Conservation (phyloP, 106 monocot genomes). For the Dactylorhiza incarnata region DNA sequence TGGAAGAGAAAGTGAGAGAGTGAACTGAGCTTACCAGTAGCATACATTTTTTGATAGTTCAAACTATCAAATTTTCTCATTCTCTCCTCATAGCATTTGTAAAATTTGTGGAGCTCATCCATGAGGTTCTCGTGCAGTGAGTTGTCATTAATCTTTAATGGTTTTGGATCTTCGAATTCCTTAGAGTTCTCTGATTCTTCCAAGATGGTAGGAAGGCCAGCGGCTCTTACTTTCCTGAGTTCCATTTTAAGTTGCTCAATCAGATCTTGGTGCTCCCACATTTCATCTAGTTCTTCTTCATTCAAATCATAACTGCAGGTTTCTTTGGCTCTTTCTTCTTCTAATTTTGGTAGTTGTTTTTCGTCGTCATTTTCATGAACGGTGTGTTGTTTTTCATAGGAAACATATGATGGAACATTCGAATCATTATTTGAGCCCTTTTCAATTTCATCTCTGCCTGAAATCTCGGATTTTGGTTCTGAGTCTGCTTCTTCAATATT, state of each 20-base stretch:
- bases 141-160: conserved; percentile 43
- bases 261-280: conserved; percentile 86
- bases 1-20: background rate
- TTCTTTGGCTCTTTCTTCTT: conserved; percentile 5
- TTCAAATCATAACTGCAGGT: conserved; percentile 1
- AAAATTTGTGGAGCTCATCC: conserved; percentile 65
- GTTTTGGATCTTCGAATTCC: conserved; percentile 29
- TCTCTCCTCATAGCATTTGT: conserved; percentile 72
- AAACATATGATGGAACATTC: background rate
- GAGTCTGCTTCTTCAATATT: background rate
- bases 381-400: background rate
- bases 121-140: conserved; percentile 57
- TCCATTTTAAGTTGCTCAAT: conserved; percentile 80
- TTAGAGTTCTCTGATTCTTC: conserved; percentile 67
- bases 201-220: conserved; percentile 67
- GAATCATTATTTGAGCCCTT: background rate
- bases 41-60: conserved; percentile 92
- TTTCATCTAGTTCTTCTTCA: conserved; percentile 57
- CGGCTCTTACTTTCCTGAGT: conserved; percentile 42
- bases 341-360: background rate
- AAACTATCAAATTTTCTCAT: conserved; percentile 87
- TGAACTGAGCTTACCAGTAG: conserved; percentile 53
- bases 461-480: background rate
- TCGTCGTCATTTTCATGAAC: background rate
- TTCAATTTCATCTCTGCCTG: background rate